A percentile compares a stretch with the other conserved stretches of the same genome.
These are phyloP conservation scores for Vicia villosa DNA, from an alignment of 306 rosid species.

Conservation along the genomic window DNA sequence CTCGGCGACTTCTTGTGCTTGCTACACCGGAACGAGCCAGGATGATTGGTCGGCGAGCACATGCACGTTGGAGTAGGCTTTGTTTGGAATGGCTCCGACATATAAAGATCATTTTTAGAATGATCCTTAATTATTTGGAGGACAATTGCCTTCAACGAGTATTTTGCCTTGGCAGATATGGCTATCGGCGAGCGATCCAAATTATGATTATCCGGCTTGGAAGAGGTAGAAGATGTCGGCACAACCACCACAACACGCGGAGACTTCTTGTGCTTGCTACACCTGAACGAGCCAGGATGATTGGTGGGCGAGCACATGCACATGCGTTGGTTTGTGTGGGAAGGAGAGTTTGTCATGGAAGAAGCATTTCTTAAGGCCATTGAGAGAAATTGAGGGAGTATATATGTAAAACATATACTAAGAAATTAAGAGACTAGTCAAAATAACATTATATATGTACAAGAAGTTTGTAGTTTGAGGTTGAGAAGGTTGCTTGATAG, in stretches of 20 bases:
- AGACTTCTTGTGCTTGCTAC: conserved; percentile 57
- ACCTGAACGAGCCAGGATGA: conserved; percentile 74
- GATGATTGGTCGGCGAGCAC: conserved; percentile 69
- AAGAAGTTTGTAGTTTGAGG: conserved; percentile 23
- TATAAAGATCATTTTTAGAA: conserved; percentile 48
- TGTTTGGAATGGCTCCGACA: conserved; percentile 55
- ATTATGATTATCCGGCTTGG: not conserved
- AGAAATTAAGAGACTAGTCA: too few species aligned
- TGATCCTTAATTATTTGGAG: conserved; percentile 48
- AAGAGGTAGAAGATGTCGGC: not conserved
- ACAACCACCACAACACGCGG: not conserved
- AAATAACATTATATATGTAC: too few species aligned
- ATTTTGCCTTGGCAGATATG: conserved; percentile 16
- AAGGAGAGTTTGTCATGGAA: conserved; percentile 5
- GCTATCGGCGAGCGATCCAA: conserved; percentile 1
- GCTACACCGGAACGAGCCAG: conserved; percentile 73
- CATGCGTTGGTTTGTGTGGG: conserved; percentile 27
- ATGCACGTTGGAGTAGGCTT: conserved; percentile 40
- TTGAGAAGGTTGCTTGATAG: conserved; percentile 28
- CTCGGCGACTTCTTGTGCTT: conserved; percentile 49
- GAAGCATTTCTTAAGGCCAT: conserved; percentile 45
- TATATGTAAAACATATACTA: not conserved
- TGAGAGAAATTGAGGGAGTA: not conserved
- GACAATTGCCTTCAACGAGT: conserved; percentile 49
- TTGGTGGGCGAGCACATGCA: conserved; percentile 69